phyloP scores from a whole-genome alignment of 75 land plant species.

The Adiantum capillusveneris region DNA sequence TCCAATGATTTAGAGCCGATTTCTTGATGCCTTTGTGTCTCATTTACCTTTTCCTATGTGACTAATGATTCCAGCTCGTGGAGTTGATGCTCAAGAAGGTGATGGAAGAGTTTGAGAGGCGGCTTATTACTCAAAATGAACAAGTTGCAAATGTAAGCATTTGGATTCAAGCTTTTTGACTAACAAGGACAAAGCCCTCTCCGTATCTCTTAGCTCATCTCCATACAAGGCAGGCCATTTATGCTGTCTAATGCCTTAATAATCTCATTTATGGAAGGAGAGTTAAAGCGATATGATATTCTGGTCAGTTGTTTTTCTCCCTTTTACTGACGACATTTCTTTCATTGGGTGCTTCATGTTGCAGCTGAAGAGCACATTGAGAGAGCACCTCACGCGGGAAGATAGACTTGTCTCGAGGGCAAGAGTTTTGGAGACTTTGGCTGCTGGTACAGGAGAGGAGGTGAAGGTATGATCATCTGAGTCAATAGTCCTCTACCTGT shows the following conservation, averaged over 20 bases:
- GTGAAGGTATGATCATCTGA: conserved; percentile 38
- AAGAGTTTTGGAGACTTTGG: conserved; percentile 73
- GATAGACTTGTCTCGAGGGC: conserved; percentile 64
- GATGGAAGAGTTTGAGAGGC: conserved; percentile 89
- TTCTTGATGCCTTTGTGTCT: background rate
- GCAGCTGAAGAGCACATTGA: conserved; percentile 25
- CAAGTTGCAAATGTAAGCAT: conserved; percentile 66
- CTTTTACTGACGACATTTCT: too few species aligned
- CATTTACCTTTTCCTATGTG: background rate
- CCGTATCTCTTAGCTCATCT: too few species aligned
- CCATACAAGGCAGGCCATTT: too few species aligned
- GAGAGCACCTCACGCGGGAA: conserved; percentile 49
- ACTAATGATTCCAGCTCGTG: conserved; percentile 63
- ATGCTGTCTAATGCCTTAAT: too few species aligned
- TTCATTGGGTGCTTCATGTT: conserved; percentile 5
- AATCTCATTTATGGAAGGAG: too few species aligned
- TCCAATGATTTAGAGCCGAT: too few species aligned
- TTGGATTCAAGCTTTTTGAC: background rate
- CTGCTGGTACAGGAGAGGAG: conserved; percentile 62
- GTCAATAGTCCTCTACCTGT: background rate
- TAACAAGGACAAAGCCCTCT: too few species aligned
- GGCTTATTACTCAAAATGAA: conserved; percentile 73
- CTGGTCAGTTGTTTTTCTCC: too few species aligned
- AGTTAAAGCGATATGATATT: too few species aligned
- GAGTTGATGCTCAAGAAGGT: conserved; percentile 79